Evolutionary conservation across 768 basidiomycete species (phyloP).

Genomic region (Tulasnella sp.): DNA sequence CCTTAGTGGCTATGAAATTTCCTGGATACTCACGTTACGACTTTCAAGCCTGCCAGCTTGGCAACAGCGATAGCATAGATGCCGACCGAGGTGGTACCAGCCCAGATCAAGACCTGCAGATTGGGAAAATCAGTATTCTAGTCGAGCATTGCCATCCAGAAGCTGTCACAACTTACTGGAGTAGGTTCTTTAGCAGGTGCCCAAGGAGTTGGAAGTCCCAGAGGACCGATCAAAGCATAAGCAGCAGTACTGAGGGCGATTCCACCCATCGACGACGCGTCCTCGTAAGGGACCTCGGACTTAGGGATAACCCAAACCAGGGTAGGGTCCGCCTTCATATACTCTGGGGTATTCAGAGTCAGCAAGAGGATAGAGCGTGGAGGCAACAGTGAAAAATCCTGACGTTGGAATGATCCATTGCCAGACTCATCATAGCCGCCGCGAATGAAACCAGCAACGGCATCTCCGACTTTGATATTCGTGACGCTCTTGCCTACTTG

Average conservation of each 20-base stretch:
- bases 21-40: conserved; percentile 38
- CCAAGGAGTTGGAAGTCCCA: conserved; percentile 30
- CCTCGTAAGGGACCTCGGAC: conserved; percentile 30
- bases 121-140: not conserved
- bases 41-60: conserved; percentile 45
- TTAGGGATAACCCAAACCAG: conserved; percentile 32
- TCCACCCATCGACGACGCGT: conserved; percentile 32
- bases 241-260: conserved; percentile 34
- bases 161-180: conserved; percentile 3
- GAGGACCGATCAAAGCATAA: conserved; percentile 30
- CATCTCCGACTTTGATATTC: conserved; percentile 33
- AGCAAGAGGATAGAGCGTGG: not conserved
- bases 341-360: conserved; percentile 22
- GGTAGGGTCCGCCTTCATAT: conserved; percentile 27
- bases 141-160: not conserved
- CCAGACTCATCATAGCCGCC: conserved; percentile 29
- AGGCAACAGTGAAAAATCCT: not conserved
- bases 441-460: conserved; percentile 32
- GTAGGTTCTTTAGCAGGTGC: conserved; percentile 19
- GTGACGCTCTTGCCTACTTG: conserved; percentile 30
- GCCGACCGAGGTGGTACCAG: conserved; percentile 35
- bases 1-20: not conserved
- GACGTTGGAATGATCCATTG: conserved; percentile 34
- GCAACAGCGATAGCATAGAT: conserved; percentile 45
- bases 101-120: conserved; percentile 31